These are phyloP conservation scores for Phytopythium sindhum DNA, from an alignment of 352 stramenopile genomes.

Conservation along the genomic window DNA sequence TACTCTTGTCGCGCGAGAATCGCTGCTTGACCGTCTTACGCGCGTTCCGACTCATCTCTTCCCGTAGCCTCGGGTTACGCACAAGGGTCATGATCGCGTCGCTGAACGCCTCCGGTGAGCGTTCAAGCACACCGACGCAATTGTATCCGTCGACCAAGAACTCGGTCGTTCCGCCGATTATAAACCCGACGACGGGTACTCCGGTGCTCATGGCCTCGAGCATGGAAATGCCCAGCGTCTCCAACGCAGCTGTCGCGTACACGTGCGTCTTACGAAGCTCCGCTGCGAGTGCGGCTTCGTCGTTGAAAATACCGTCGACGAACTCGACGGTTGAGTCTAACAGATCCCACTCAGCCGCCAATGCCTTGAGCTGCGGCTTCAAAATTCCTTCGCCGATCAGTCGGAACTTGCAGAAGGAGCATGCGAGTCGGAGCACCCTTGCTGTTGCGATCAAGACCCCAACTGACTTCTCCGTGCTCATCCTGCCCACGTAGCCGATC, in stretches of 20 bases:
- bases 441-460: conserved; percentile 33
- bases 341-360: conserved; percentile 32
- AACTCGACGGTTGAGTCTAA: conserved; percentile 31
- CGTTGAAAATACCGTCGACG: conserved; percentile 41
- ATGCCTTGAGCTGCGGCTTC: conserved; percentile 18
- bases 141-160: conserved; percentile 47
- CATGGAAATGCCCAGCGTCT: conserved; percentile 50
- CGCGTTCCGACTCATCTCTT: conserved; percentile 28
- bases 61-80: conserved; percentile 15
- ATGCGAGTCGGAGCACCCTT: conserved; percentile 21
- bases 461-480: conserved; percentile 48
- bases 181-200: conserved; percentile 48
- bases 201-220: conserved; percentile 61
- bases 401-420: conserved; percentile 20
- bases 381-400: conserved; percentile 38
- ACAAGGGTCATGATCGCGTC: conserved; percentile 28
- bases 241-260: conserved; percentile 41
- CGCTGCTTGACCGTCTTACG: conserved; percentile 30
- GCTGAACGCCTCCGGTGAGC: conserved; percentile 24
- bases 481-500: conserved; percentile 43
- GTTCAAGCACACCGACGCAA: conserved; percentile 29
- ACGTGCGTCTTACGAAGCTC: conserved; percentile 38
- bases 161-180: conserved; percentile 33
- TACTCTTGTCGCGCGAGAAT: conserved; percentile 22
- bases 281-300: conserved; percentile 24